phyloP scores from a whole-genome alignment of 768 basidiomycete genomes.

The Suillus plorans region DNA sequence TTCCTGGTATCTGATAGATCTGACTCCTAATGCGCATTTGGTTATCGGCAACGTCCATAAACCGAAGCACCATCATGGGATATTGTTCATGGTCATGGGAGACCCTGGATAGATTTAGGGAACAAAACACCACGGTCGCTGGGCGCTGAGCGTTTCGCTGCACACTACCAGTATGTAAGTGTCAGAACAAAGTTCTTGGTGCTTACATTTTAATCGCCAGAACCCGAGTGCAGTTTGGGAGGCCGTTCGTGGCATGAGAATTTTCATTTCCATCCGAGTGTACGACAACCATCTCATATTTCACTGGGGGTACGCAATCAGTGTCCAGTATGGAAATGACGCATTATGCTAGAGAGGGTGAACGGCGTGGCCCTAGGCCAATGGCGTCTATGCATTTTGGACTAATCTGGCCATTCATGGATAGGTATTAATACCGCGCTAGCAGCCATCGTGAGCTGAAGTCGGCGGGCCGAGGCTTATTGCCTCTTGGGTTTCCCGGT shows the following conservation, averaged over 20 bases:
- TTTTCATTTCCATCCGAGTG: slow-evolving; percentile 5
- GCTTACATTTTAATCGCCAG: slow-evolving; percentile 5
- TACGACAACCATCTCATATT: background rate
- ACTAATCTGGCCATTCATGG: slow-evolving; percentile 10
- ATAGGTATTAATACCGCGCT: slow-evolving; percentile 13
- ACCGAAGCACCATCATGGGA: slow-evolving; percentile 8
- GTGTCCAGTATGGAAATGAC: background rate
- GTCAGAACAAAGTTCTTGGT: slow-evolving; percentile 6
- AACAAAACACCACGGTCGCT: slow-evolving; percentile 10
- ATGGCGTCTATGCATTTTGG: slow-evolving; percentile 11
- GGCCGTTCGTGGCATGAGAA: slow-evolving; percentile 23
- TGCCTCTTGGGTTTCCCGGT: slow-evolving; percentile 18
- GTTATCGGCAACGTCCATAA: slow-evolving; percentile 9
- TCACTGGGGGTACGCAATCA: background rate
- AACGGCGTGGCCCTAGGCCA: slow-evolving; percentile 7
- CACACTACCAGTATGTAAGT: slow-evolving; percentile 13
- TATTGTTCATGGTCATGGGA: slow-evolving; percentile 16
- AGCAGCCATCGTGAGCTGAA: slow-evolving; percentile 17
- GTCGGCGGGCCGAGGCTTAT: slow-evolving; percentile 21
- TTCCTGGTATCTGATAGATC: slow-evolving; percentile 1
- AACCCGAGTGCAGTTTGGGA: slow-evolving; percentile 8
- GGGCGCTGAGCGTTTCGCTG: slow-evolving; percentile 18
- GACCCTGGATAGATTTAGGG: slow-evolving; percentile 16
- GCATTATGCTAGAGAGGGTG: background rate
- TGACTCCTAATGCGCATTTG: slow-evolving; percentile 2